Base-by-base conservation (phyloP, 441 rosid species). In the Syzygium syzygioides region DNA sequence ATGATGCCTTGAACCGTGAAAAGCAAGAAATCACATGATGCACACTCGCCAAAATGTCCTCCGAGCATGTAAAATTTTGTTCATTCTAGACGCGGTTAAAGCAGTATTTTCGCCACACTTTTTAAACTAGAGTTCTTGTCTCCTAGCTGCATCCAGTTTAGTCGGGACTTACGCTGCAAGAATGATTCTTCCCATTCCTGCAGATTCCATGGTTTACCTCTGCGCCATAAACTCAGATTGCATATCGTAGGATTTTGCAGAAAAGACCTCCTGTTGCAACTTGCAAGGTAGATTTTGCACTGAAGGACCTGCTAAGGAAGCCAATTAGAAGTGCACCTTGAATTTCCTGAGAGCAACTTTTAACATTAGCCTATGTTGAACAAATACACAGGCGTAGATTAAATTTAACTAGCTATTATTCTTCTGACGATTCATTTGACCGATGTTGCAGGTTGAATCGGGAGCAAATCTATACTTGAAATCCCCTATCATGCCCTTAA, bases 1-100 rank as follows among this genome's bases (percentile, higher is more conserved):
- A 62, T 0, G 34, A n/a, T 4, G 4, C 34, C 2, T 62, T 62
- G 68, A 62, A 14, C 19, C 0, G 2, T 2, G 9, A n/a, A 62
- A 62, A 3, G 68, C 68, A 62, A 62, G 68, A n/a, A 64, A 64
- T 64, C 41, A 25, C 41, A 64, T 30, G 41, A 15, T 64, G 41
- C 41, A 8, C 17, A 2, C 76, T 55, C 57, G 23, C 57, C 57
- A 55, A 5, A 30, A 64, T 30, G 23, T 64, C 57, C 76, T 64
- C 41, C 76, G 17, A 30, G 76, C 76, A 64, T 64, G 76, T 30
- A n/a, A 15, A 30, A 64, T 15, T 64, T 64, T 30, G 41, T 30
- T 18, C 76, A 30, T 64, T 30, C 71, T 14, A 62, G 71, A n/a
- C 15, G 71, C 71, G 14, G n/a, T n/a, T 62, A 14, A 15, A 30